Evolutionary conservation across 257 asterid genomes (phyloP).

Genomic region (Linaria vulgaris): DNA sequence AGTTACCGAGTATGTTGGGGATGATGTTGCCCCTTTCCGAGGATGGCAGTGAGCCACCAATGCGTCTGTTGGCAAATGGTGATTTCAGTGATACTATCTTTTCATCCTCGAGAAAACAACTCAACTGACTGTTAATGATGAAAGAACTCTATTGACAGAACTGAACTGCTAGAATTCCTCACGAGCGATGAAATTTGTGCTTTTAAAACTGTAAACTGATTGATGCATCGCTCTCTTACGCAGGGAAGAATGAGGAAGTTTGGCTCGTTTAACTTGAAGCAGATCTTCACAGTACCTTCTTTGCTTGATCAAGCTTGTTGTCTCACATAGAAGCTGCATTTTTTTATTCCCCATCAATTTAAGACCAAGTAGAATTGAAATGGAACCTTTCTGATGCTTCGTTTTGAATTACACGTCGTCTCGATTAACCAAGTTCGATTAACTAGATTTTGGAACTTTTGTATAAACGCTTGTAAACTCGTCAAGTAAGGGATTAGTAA

Average conservation of each 20-base stretch:
- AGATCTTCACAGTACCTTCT: too few species aligned
- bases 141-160: conserved; percentile 39
- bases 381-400: too few species aligned
- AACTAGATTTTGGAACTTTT: too few species aligned
- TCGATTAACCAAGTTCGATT: too few species aligned
- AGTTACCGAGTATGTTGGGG: conserved; percentile 33
- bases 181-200: not conserved
- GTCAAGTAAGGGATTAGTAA: too few species aligned
- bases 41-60: conserved; percentile 24
- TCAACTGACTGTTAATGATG: conserved; percentile 22
- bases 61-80: conserved; percentile 1
- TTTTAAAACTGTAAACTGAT: conserved; percentile 3
- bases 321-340: too few species aligned
- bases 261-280: too few species aligned
- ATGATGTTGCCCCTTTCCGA: conserved; percentile 26
- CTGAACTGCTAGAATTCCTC: conserved; percentile 24
- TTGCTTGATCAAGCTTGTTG: too few species aligned
- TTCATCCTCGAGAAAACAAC: conserved; percentile 32
- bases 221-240: not conserved
- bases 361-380: too few species aligned
- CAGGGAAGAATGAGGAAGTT: not conserved
- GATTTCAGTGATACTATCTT: not conserved
- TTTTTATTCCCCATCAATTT: too few species aligned
- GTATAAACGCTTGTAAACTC: too few species aligned
- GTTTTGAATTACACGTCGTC: too few species aligned